Evolutionary conservation across 768 basidiomycete genomes (phyloP).

Genomic region (Macrocybe gigantea): DNA sequence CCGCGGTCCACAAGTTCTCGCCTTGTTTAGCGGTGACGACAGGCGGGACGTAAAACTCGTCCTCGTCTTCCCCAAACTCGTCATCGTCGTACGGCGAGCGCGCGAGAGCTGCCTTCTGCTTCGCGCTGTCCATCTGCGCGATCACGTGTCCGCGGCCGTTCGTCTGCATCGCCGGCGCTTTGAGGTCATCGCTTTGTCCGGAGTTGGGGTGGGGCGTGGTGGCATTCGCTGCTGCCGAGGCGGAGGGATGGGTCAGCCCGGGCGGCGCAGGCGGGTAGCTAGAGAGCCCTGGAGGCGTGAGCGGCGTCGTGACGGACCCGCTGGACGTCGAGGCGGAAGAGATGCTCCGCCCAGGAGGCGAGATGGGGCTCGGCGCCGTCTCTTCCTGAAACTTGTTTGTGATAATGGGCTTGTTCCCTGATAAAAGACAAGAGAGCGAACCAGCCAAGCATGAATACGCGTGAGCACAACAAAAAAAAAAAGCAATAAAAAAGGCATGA

Average conservation of each 20-base stretch:
- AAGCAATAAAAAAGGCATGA: conserved; percentile 1
- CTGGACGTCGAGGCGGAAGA: neutral
- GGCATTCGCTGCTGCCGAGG: neutral
- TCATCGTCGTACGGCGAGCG: conserved; percentile 1
- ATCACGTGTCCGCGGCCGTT: neutral
- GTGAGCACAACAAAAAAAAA: neutral
- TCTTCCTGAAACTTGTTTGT: neutral
- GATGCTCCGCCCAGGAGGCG: neutral
- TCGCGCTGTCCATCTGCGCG: neutral
- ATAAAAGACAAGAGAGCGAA: conserved; percentile 2
- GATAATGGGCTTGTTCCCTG: conserved; percentile 18
- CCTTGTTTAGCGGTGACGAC: neutral
- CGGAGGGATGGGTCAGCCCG: neutral
- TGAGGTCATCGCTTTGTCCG: neutral
- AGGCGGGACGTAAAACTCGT: neutral
- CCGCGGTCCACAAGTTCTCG: neutral
- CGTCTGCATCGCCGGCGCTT: neutral
- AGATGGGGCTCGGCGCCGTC: neutral
- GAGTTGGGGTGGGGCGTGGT: neutral
- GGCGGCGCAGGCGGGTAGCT: neutral
- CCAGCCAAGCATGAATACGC: neutral
- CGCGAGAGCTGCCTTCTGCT: neutral
- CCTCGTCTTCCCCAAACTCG: neutral
- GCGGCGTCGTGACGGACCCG: neutral
- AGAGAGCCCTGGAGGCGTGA: neutral